Percentiles rank a stretch among this genome's conserved stretches.
Conservation (phyloP, 768 basidiomycete species). For the Leccinum longicurvipes region DNA sequence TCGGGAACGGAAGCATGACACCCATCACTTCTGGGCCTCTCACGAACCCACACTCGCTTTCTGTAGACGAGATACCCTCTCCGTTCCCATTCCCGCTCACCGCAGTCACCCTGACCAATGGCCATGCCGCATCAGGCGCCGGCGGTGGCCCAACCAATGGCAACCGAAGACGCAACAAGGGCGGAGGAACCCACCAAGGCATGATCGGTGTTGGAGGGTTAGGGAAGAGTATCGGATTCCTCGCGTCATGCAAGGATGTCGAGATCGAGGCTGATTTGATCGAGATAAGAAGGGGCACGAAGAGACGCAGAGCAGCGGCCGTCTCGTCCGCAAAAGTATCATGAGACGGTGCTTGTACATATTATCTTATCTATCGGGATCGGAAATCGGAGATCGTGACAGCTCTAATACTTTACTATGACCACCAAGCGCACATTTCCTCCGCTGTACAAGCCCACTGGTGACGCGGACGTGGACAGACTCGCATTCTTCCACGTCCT, state of each 20-base stretch:
- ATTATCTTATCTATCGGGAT: slow-evolving; percentile 31
- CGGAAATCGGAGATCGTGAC: slow-evolving; percentile 21
- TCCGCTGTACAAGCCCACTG: slow-evolving; percentile 53
- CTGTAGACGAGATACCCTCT: slow-evolving; percentile 83
- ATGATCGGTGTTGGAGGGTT: slow-evolving; percentile 59
- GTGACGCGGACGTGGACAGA: slow-evolving; percentile 58
- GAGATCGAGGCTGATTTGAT: slow-evolving; percentile 76
- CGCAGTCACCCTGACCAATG: slow-evolving; percentile 42
- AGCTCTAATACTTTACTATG: background rate
- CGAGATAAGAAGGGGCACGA: slow-evolving; percentile 75
- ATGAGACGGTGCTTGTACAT: slow-evolving; percentile 13
- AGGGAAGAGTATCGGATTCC: slow-evolving; percentile 64
- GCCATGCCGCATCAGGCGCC: slow-evolving; percentile 32
- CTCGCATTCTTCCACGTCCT: slow-evolving; percentile 90
- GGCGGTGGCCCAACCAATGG: slow-evolving; percentile 40
- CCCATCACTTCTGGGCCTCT: slow-evolving; percentile 69
- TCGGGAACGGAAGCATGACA: slow-evolving; percentile 41
- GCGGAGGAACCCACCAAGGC: slow-evolving; percentile 50
- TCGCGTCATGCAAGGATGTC: slow-evolving; percentile 57
- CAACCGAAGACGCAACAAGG: slow-evolving; percentile 46
- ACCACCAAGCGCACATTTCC: slow-evolving; percentile 47
- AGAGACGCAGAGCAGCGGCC: slow-evolving; percentile 40
- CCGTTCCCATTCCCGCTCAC: slow-evolving; percentile 78
- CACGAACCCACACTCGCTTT: slow-evolving; percentile 79
- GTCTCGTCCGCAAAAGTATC: slow-evolving; percentile 31